These are phyloP conservation scores for Polytolypa hystricis DNA, from an alignment of 2,329 filamentous ascomycete genomes.

Conservation along the genomic window DNA sequence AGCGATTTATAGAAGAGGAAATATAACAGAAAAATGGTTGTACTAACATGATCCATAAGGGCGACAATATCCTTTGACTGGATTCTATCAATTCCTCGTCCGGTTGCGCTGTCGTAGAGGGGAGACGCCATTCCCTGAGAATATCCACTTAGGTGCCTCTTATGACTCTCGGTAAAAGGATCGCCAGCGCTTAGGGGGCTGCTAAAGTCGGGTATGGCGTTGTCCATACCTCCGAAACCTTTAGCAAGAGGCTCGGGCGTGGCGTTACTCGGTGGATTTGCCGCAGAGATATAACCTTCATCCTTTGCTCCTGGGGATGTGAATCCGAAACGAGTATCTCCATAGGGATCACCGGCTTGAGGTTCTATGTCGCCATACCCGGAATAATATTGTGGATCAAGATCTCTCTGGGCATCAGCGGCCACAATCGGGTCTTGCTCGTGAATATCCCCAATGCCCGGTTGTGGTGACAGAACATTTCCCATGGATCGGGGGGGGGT, in stretches of 20 bases:
- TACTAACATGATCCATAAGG: constrained; percentile 82
- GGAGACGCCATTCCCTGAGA: constrained; percentile 86
- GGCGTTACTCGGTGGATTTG: constrained; percentile 40
- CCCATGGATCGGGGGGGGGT: constrained; percentile 38
- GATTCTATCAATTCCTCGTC: constrained; percentile 78
- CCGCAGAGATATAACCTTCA: constrained; percentile 83
- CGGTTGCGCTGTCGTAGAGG: constrained; percentile 80
- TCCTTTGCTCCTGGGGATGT: constrained; percentile 57
- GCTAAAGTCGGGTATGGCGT: constrained; percentile 40
- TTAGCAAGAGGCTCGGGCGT: constrained; percentile 37
- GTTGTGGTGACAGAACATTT: constrained; percentile 25
- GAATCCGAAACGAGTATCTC: constrained; percentile 31
- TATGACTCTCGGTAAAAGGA: constrained; percentile 50
- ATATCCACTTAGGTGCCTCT: constrained; percentile 70
- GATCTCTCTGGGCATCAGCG: constrained; percentile 44
- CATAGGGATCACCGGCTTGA: constrained; percentile 23
- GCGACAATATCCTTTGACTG: constrained; percentile 95
- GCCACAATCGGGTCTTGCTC: constrained; percentile 45
- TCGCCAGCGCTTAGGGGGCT: constrained; percentile 45
- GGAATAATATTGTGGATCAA: constrained; percentile 50
- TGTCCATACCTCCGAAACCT: constrained; percentile 43
- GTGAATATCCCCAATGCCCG: constrained; percentile 23
- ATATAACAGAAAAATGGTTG: constrained; percentile 1
- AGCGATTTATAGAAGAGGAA: constrained; percentile 16
- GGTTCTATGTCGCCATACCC: constrained; percentile 22